phyloP scores from a whole-genome alignment of 2,329 filamentous ascomycete species.

The Aspergillus nomiae region DNA sequence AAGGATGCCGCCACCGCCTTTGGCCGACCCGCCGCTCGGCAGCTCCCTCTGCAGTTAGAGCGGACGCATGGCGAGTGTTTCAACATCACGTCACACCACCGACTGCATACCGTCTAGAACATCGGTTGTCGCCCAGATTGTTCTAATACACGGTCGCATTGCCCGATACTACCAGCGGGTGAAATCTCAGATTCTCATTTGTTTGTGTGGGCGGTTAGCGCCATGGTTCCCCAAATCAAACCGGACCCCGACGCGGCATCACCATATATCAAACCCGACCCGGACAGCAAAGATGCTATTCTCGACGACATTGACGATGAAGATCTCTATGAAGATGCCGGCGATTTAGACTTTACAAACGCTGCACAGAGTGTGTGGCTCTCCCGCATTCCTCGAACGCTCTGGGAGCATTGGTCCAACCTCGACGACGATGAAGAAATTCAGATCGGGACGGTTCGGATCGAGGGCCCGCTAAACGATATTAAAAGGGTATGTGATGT shows the following conservation, averaged over 20 bases:
- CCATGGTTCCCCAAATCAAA: conserved; percentile 42
- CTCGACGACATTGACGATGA: conserved; percentile 56
- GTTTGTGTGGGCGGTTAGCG: conserved; percentile 12
- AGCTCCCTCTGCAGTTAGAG: conserved; percentile 5
- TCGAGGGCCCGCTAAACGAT: conserved; percentile 58
- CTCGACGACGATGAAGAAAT: conserved; percentile 81
- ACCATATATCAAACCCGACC: conserved; percentile 43
- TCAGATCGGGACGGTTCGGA: conserved; percentile 72
- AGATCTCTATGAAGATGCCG: conserved; percentile 70
- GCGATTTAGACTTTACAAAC: conserved; percentile 62
- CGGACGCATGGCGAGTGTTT: conserved; percentile 9
- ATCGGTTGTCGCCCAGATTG: background rate
- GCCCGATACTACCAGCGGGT: background rate
- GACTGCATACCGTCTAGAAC: background rate
- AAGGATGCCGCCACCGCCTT: conserved; percentile 23
- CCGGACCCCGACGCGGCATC: conserved; percentile 41
- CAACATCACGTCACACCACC: conserved; percentile 18
- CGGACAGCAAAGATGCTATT: conserved; percentile 40
- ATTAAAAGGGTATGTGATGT: conserved; percentile 46
- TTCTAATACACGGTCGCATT: conserved; percentile 11
- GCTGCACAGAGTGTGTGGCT: conserved; percentile 63
- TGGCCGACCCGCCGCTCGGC: conserved; percentile 12
- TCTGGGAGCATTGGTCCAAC: conserved; percentile 78
- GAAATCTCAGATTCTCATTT: background rate
- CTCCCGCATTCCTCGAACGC: conserved; percentile 73